Conservation (phyloP, 2,329 filamentous ascomycete genomes). For the Colletotrichum sp. region DNA sequence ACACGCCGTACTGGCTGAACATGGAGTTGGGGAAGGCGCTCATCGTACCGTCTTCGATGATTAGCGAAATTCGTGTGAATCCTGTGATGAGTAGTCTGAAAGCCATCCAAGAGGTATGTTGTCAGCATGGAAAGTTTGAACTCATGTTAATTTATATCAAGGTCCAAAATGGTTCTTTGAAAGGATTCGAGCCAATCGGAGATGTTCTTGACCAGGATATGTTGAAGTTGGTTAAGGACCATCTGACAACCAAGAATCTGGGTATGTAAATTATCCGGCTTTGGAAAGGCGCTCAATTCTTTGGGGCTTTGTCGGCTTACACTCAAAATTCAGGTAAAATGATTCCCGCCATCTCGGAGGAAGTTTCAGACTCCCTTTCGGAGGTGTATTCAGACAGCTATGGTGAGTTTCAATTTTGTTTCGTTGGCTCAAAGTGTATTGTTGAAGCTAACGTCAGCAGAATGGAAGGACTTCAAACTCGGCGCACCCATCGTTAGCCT, state of each 20-base stretch:
- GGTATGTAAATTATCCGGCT: background rate
- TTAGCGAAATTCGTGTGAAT: accelerated
- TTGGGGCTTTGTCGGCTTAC: background rate
- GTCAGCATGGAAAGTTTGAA: background rate
- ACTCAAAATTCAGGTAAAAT: background rate
- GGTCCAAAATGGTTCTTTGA: background rate
- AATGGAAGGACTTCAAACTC: background rate
- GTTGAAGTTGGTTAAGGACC: background rate
- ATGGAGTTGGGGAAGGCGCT: background rate
- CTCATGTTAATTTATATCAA: background rate
- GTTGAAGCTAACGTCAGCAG: background rate
- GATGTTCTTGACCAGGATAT: background rate
- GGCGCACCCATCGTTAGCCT: background rate
- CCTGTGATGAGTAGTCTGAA: background rate
- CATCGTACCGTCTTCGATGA: background rate
- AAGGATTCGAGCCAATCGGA: background rate
- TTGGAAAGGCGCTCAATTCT: accelerated
- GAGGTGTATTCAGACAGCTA: background rate
- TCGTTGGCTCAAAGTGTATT: accelerated
- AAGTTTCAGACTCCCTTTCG: background rate
- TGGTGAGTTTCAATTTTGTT: background rate
- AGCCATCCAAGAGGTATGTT: background rate
- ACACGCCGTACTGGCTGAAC: background rate
- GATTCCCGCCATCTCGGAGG: background rate
- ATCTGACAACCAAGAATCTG: background rate